Evolutionary conservation across 768 basidiomycete species (phyloP).

Genomic region (Gyrodon lividus): DNA sequence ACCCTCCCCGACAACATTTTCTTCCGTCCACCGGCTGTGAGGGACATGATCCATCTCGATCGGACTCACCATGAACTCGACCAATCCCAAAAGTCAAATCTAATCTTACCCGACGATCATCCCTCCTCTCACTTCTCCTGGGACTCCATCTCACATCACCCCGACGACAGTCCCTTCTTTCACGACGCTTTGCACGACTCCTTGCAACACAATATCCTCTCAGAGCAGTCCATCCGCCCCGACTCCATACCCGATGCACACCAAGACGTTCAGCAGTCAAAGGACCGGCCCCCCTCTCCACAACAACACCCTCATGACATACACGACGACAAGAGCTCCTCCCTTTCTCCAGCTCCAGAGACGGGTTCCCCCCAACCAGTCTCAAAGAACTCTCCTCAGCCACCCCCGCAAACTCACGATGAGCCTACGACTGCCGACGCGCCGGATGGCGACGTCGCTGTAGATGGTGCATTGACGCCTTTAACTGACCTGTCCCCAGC

Average conservation of each 20-base stretch:
- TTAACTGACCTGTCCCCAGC: conserved; percentile 76
- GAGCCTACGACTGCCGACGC: conserved; percentile 24
- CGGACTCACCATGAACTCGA: conserved; percentile 43
- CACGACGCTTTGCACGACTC: conserved; percentile 24
- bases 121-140: conserved; percentile 35
- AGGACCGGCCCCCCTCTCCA: conserved; percentile 14
- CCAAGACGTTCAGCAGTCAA: conserved; percentile 4
- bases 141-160: conserved; percentile 29
- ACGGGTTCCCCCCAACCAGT: conserved; percentile 37
- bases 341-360: conserved; percentile 56
- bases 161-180: conserved; percentile 25
- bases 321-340: conserved; percentile 49
- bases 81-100: conserved; percentile 40
- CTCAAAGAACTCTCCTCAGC: conserved; percentile 16
- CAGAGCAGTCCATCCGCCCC: conserved; percentile 16
- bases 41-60: conserved; percentile 54
- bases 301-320: conserved; percentile 13
- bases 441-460: conserved; percentile 36
- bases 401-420: conserved; percentile 18
- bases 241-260: conserved; percentile 13
- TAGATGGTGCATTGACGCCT: conserved; percentile 57
- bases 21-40: conserved; percentile 7
- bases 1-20: not conserved
- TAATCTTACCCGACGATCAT: conserved; percentile 40
- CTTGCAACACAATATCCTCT: conserved; percentile 10